Evolutionary conservation across 1,139 yeast species (phyloP).

Genomic region (Tardiomyces depauwii): DNA sequence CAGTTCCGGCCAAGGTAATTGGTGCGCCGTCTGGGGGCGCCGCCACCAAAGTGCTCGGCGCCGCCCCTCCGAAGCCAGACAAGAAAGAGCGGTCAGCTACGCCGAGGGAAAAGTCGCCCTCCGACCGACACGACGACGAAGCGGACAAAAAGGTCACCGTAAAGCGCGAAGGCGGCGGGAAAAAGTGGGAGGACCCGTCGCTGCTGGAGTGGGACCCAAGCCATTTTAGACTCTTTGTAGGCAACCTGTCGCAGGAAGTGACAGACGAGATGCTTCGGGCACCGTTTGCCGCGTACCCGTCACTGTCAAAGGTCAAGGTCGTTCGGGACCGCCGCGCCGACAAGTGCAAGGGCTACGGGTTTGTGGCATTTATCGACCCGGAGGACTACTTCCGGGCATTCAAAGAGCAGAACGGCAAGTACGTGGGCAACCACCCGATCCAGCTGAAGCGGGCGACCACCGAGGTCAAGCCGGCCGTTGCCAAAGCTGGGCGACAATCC

Average conservation of each 20-base stretch:
- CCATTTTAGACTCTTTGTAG: constrained; percentile 66
- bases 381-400: constrained; percentile 58
- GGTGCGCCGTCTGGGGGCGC: background rate
- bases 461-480: constrained; percentile 26
- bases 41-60: background rate
- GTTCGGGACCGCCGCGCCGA: constrained; percentile 30
- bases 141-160: constrained; percentile 26
- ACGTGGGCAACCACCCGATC: constrained; percentile 65
- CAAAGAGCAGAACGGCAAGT: constrained; percentile 66
- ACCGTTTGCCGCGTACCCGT: constrained; percentile 41
- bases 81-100: background rate
- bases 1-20: background rate
- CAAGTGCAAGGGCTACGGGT: constrained; percentile 50
- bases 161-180: constrained; percentile 34
- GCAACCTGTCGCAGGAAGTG: constrained; percentile 62
- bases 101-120: background rate
- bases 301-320: constrained; percentile 42
- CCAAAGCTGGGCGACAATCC: background rate
- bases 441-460: constrained; percentile 58
- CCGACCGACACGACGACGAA: background rate
- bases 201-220: constrained; percentile 50
- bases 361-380: constrained; percentile 51
- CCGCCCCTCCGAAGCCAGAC: background rate
- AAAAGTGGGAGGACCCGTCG: constrained; percentile 38
- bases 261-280: constrained; percentile 40